Evolutionary conservation across 495 filamentous ascomycete genomes (phyloP).

Genomic region (Neurospora cerealis): DNA sequence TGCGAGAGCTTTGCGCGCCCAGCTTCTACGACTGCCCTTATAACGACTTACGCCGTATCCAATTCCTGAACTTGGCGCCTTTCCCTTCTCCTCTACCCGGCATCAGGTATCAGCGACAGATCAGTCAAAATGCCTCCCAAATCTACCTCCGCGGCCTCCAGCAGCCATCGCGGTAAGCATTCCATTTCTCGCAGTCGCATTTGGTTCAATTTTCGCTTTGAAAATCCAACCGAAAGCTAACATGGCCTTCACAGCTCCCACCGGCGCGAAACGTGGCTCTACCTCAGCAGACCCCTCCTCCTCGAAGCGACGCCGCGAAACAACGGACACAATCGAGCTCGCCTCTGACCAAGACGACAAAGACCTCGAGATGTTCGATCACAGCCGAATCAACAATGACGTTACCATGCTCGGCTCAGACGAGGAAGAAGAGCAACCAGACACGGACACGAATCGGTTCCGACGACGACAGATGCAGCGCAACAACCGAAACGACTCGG

Average conservation of each 20-base stretch:
- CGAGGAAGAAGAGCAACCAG: not conserved
- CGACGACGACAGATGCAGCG: not conserved
- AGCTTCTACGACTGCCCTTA: not conserved
- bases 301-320: not conserved
- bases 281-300: not conserved
- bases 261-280: not conserved
- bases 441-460: not conserved
- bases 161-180: not conserved
- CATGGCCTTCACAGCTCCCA: not conserved
- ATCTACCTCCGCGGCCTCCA: not conserved
- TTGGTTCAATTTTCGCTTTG: not conserved
- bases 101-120: not conserved
- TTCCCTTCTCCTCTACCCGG: not conserved
- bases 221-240: not conserved
- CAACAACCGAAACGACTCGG: not conserved
- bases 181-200: not conserved
- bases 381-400: not conserved
- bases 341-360: not conserved
- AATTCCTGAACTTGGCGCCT: not conserved
- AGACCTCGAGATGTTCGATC: not conserved
- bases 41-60: not conserved
- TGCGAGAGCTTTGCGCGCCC: not conserved
- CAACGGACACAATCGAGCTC: not conserved
- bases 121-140: not conserved
- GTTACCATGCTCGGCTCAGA: not conserved